These are phyloP conservation scores for Pigoraptor vietnamica DNA, from an alignment of 78 protist species.

Conservation along the genomic window DNA sequence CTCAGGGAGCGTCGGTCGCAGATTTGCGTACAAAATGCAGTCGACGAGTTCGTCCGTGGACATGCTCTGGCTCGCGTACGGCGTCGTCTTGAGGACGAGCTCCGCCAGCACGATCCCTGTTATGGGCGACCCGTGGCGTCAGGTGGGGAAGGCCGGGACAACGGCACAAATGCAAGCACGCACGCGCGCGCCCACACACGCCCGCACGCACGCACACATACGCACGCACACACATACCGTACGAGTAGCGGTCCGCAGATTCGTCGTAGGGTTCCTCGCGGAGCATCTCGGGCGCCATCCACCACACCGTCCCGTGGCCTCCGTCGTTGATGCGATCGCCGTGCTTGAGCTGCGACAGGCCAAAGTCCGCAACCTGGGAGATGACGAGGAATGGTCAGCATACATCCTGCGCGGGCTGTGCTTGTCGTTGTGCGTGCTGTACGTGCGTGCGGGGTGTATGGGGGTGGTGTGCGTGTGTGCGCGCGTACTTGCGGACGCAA, in stretches of 20 bases:
- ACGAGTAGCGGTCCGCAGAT: not conserved
- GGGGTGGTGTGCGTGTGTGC: too few species aligned
- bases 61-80: not conserved
- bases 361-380: not conserved
- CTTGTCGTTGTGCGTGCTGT: too few species aligned
- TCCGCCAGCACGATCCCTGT: not conserved
- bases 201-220: not conserved
- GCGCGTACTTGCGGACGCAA: too few species aligned
- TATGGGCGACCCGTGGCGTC: not conserved
- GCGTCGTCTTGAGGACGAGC: not conserved
- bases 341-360: not conserved
- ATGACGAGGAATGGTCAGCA: not conserved
- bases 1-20: not conserved
- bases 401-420: too few species aligned
- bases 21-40: not conserved
- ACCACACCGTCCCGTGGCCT: not conserved
- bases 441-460: too few species aligned
- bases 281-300: not conserved
- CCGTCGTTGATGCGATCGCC: not conserved
- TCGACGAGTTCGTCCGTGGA: not conserved
- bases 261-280: not conserved
- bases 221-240: not conserved
- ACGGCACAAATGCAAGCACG: not conserved
- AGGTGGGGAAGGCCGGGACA: too few species aligned
- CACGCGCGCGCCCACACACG: too few species aligned